phyloP scores from a whole-genome alignment of 2,329 filamentous ascomycete species.

The Fusarium napiforme region DNA sequence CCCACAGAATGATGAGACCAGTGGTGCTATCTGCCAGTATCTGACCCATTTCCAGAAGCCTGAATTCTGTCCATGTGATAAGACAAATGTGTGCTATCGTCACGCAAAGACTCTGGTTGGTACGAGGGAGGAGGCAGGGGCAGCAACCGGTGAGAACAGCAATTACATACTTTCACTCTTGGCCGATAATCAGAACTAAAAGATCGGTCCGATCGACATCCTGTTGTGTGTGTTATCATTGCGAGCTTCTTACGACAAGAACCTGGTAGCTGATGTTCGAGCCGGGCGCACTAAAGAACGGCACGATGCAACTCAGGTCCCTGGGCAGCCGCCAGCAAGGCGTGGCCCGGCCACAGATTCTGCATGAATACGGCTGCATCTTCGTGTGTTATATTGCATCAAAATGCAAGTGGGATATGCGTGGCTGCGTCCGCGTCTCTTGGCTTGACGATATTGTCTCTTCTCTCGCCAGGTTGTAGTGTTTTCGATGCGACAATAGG shows the following conservation, averaged over 20 bases:
- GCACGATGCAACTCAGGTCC: slow-evolving; percentile 16
- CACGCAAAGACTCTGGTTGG: slow-evolving; percentile 45
- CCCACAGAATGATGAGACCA: not conserved
- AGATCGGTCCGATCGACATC: slow-evolving; percentile 38
- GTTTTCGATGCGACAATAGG: slow-evolving; percentile 6
- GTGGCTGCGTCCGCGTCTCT: slow-evolving; percentile 10
- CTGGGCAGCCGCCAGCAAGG: slow-evolving; percentile 8
- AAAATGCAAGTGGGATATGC: slow-evolving; percentile 11
- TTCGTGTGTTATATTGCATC: slow-evolving; percentile 6
- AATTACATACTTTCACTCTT: slow-evolving; percentile 31
- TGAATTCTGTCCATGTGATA: slow-evolving; percentile 39
- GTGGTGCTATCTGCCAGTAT: not conserved
- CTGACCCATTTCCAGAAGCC: not conserved
- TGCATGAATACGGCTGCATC: slow-evolving; percentile 8
- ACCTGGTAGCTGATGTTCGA: slow-evolving; percentile 7
- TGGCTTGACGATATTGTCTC: slow-evolving; percentile 23
- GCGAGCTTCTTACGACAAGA: slow-evolving; percentile 11
- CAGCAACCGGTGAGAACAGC: slow-evolving; percentile 43
- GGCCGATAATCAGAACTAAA: slow-evolving; percentile 14
- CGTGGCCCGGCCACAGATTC: slow-evolving; percentile 8
- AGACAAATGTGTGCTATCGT: slow-evolving; percentile 40
- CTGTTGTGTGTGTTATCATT: slow-evolving; percentile 18
- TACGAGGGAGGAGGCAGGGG: slow-evolving; percentile 36
- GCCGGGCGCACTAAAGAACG: slow-evolving; percentile 23
- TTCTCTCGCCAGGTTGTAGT: slow-evolving; percentile 18